A percentile compares a stretch with the other conserved stretches of the same genome.
Conservation (phyloP, 805 yeast species). For the Kodamaea fukazawae region DNA sequence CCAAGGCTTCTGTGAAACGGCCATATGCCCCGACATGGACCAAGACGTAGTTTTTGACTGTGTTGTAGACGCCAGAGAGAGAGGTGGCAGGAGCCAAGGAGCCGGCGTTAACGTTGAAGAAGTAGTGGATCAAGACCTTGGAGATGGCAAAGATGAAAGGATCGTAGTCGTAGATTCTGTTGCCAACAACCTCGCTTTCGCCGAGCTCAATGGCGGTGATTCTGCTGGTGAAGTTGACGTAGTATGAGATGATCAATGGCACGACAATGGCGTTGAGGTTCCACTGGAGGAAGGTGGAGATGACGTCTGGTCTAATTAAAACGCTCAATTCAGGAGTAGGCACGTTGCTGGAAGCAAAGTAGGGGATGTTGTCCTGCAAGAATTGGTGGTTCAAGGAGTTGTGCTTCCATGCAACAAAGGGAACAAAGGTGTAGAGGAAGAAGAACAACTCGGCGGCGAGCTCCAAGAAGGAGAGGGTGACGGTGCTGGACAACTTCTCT, state of each 20-base stretch:
- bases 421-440: constrained; percentile 33
- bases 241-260: constrained; percentile 47
- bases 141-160: constrained; percentile 47
- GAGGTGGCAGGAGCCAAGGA: constrained; percentile 26
- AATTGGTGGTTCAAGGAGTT: constrained; percentile 36
- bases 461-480: constrained; percentile 36
- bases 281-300: constrained; percentile 42
- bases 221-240: constrained; percentile 50
- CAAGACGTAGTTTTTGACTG: constrained; percentile 29
- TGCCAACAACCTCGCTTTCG: constrained; percentile 30
- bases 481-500: constrained; percentile 36
- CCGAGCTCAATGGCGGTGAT: constrained; percentile 22
- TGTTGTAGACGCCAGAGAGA: constrained; percentile 23
- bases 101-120: constrained; percentile 33
- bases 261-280: constrained; percentile 33
- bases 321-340: constrained; percentile 37
- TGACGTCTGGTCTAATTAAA: constrained; percentile 22
- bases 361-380: constrained; percentile 31
- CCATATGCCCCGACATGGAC: constrained; percentile 38
- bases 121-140: constrained; percentile 43
- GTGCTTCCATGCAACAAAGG: constrained; percentile 34
- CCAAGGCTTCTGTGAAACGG: constrained; percentile 38
- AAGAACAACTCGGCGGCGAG: constrained; percentile 26
- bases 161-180: constrained; percentile 45
- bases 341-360: constrained; percentile 18